Evolutionary conservation across 1,139 yeast species (phyloP), one percentile per base, ranked within the genome.

Genomic region (Suhomyces bolitotheri): DNA sequence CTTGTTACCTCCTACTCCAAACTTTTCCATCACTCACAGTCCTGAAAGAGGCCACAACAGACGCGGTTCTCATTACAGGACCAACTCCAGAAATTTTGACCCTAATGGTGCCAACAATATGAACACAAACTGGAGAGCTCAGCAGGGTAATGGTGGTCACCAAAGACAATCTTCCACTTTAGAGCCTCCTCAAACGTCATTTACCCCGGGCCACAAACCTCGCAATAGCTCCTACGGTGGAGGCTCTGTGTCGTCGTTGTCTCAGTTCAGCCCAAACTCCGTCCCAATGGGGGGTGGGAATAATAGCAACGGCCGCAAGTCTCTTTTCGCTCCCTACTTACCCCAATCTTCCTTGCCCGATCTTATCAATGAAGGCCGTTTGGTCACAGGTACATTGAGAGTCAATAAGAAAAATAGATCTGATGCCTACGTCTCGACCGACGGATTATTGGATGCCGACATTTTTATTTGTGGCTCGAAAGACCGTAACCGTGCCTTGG

Each of bases 391-490:
- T 49, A 82, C 85, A 16, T 71, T 92, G 50, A 77, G 98, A 49
- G 98, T 92, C 34, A 92, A 92, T 64, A 89, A 89, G 58, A 92
- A 92, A 64, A 92, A 92, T 60, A 77, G 98, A 52, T 87, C 96
- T 1, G 98, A 92, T 62, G 98, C 98, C 1, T 92, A 94, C 62
- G 97, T 92, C 12, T 82, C 97, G 4, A 92, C 97, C 0, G 97
- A 90, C 56, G 97, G 97, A 2, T 74, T 90, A 28, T 72, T 92
- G 45, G 98, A 92, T 62, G 96, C 97, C 0, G 98, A 92, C 60
- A 88, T 92, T 44, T 92, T 89, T 57, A 92, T 92, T 47, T 94
- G 97, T 67, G 98, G 98, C 9, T 90, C 97, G n/a, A 92, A 92
- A 60, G 98, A 92, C 62, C 86, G 98, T 58, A 92, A 92, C 62